Evolutionary conservation across 495 filamentous ascomycete species (phyloP).

Genomic region (Penicillium taxi): DNA sequence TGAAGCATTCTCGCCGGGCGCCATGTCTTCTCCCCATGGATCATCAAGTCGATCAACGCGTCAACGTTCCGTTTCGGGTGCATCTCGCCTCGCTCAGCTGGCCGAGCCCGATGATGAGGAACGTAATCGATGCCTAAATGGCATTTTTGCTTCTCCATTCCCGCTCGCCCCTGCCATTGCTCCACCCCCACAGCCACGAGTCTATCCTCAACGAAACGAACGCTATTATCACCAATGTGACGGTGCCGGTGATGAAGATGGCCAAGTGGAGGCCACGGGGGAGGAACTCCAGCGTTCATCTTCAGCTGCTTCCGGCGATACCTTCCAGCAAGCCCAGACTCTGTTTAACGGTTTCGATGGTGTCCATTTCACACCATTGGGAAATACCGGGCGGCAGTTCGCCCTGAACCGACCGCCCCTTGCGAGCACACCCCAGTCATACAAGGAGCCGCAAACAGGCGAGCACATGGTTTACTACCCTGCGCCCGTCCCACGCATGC

Average conservation of each 20-base stretch:
- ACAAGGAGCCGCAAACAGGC: conserved; percentile 54
- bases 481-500: conserved; percentile 84
- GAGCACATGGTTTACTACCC: conserved; percentile 91
- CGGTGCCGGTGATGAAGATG: conserved; percentile 4
- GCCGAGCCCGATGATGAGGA: conserved; percentile 43
- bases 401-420: conserved; percentile 35
- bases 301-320: conserved; percentile 57
- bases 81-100: conserved; percentile 42
- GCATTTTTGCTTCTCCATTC: no score
- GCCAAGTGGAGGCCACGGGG: not conserved
- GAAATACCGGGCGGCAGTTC: conserved; percentile 24
- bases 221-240: conserved; percentile 17
- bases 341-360: conserved; percentile 93
- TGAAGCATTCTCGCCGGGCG: conserved; percentile 69
- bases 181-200: conserved; percentile 20
- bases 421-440: conserved; percentile 48
- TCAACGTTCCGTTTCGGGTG: conserved; percentile 51
- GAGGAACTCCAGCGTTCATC: conserved; percentile 29
- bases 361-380: conserved; percentile 61
- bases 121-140: conserved; percentile 26
- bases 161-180: conserved; percentile 12
- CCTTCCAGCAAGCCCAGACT: conserved; percentile 56
- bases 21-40: conserved; percentile 55
- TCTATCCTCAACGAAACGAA: conserved; percentile 15
- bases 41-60: conserved; percentile 48